These are phyloP conservation scores for Thuidium tamariscinum DNA, from an alignment of 225 moss, liverwort and hornwort species.

Conservation along the genomic window DNA sequence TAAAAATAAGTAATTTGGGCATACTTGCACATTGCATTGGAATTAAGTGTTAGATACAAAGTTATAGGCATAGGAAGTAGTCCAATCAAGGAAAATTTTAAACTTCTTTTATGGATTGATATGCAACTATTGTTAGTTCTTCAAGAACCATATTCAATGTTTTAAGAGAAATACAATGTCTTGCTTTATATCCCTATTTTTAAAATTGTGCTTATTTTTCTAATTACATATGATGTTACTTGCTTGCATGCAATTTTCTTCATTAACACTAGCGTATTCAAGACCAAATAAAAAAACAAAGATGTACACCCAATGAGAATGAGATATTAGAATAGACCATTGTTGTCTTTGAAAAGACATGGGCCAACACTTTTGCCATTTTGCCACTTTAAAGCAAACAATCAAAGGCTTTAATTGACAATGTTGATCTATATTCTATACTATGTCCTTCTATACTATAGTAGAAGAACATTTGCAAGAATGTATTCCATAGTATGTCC, in stretches of 20 bases:
- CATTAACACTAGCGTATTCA: accelerated
- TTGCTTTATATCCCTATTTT: neutral
- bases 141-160: neutral
- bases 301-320: neutral
- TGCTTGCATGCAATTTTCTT: neutral
- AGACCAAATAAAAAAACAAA: neutral
- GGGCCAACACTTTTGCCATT: neutral
- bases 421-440: neutral
- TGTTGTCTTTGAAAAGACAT: neutral
- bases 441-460: no score
- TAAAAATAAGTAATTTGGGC: neutral
- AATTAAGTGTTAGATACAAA: neutral
- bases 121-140: neutral
- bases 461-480: accelerated
- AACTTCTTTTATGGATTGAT: neutral
- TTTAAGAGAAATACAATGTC: neutral
- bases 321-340: neutral
- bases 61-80: accelerated
- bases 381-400: neutral
- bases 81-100: accelerated
- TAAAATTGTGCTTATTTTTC: accelerated
- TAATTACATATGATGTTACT: neutral
- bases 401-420: neutral
- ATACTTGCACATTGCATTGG: neutral
- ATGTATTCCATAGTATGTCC: neutral